These are phyloP conservation scores for Candida suzukii DNA, from an alignment of 805 yeast species.

Conservation along the genomic window DNA sequence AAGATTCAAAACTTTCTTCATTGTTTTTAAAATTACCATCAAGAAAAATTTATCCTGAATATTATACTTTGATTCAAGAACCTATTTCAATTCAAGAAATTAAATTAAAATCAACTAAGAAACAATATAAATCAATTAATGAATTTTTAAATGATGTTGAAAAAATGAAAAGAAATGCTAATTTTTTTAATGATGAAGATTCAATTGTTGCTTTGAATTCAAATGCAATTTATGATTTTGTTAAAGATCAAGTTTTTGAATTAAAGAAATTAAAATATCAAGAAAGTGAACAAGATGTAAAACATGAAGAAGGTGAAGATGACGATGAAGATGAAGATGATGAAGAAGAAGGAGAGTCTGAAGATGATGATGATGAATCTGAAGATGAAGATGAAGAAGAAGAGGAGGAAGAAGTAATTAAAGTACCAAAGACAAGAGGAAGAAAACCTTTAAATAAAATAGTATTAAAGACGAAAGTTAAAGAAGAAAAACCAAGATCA, in stretches of 20 bases:
- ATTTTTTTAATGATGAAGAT: conserved; percentile 59
- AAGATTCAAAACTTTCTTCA: conserved; percentile 27
- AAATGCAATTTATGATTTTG: conserved; percentile 45
- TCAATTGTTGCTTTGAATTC: conserved; percentile 66
- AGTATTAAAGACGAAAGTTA: background rate
- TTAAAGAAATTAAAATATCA: conserved; percentile 23
- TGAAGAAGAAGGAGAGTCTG: background rate
- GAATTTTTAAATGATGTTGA: conserved; percentile 56
- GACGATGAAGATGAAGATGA: background rate
- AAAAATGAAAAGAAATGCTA: conserved; percentile 65
- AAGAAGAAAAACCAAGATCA: background rate
- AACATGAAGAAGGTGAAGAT: background rate
- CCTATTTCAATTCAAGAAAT: conserved; percentile 74
- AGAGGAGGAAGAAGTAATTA: background rate
- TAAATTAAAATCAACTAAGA: conserved; percentile 34
- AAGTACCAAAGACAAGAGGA: background rate
- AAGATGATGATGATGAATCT: background rate
- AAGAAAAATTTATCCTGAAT: conserved; percentile 71
- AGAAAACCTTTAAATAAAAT: too few species aligned
- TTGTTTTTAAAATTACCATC: conserved; percentile 70
- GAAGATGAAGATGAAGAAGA: background rate
- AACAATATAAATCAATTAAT: conserved; percentile 28
- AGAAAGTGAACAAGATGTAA: conserved; percentile 2
- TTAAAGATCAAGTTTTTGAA: conserved; percentile 40
- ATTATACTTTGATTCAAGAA: conserved; percentile 52